Conservation (phyloP, 768 basidiomycete genomes). For the Filobasidium wieringae region DNA sequence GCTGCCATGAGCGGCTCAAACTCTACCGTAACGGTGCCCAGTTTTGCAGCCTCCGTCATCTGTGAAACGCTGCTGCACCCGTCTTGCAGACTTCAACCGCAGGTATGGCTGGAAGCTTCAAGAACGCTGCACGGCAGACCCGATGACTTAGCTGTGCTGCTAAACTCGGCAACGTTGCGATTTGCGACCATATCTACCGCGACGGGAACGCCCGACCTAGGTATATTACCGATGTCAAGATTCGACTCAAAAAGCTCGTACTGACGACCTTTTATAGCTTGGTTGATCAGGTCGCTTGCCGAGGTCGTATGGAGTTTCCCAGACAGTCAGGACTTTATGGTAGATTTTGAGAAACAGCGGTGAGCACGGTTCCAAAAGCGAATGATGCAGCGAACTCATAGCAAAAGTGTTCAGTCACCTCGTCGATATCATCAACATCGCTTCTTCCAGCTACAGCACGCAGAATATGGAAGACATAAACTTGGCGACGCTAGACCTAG, state of each 20-base stretch:
- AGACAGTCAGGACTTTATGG: not conserved
- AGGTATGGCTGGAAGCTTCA: not conserved
- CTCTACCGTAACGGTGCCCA: not conserved
- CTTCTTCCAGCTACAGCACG: no score
- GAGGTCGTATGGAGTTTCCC: not conserved
- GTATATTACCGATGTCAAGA: not conserved
- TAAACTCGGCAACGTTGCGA: not conserved
- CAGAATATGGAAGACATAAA: no score
- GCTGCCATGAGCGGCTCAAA: not conserved
- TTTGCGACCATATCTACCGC: not conserved
- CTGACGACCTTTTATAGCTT: not conserved
- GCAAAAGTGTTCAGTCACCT: not conserved
- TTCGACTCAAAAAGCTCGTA: not conserved
- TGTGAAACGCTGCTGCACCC: not conserved
- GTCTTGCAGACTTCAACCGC: not conserved
- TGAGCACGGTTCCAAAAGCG: not conserved
- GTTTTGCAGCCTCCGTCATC: not conserved
- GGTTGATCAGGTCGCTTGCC: not conserved
- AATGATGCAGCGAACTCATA: not conserved
- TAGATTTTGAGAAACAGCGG: conserved; percentile 1
- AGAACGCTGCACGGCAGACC: not conserved
- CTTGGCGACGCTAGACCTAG: no score
- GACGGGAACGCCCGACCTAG: not conserved
- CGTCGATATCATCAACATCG: not conserved
- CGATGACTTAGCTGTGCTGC: not conserved